phyloP scores from a whole-genome alignment of 768 basidiomycete species.

The Collybia nuda region DNA sequence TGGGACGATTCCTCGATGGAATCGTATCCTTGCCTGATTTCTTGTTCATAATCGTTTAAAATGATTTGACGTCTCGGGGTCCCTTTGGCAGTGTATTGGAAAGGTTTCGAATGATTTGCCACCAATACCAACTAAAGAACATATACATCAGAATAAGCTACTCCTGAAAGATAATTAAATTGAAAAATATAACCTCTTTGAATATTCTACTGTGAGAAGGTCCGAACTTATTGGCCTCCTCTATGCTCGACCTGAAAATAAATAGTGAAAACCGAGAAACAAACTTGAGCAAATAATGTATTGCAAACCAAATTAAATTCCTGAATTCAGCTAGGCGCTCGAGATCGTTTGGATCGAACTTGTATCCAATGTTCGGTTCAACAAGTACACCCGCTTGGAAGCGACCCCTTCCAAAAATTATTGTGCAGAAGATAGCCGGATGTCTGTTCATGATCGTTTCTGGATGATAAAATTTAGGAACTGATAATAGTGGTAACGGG shows the following conservation, averaged over 20 bases:
- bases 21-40: slow-evolving; percentile 38
- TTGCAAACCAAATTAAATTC: slow-evolving; percentile 30
- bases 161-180: background rate
- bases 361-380: slow-evolving; percentile 25
- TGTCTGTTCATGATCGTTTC: slow-evolving; percentile 30
- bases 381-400: slow-evolving; percentile 41
- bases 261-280: background rate
- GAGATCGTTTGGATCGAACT: slow-evolving; percentile 29
- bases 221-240: slow-evolving; percentile 35
- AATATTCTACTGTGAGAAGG: slow-evolving; percentile 45
- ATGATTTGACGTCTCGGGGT: slow-evolving; percentile 35
- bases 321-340: slow-evolving; percentile 27
- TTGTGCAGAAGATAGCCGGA: slow-evolving; percentile 25
- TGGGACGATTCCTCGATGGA: slow-evolving; percentile 29
- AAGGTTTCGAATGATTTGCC: slow-evolving; percentile 32
- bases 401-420: slow-evolving; percentile 42
- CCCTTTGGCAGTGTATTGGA: slow-evolving; percentile 23
- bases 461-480: background rate
- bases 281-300: background rate
- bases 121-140: slow-evolving; percentile 40
- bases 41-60: slow-evolving; percentile 33
- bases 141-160: no score
- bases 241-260: slow-evolving; percentile 36
- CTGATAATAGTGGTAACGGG: background rate
- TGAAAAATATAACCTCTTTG: slow-evolving; percentile 33